Base-by-base conservation (phyloP, 2,329 filamentous ascomycete genomes). In the Geosmithia morbida region DNA sequence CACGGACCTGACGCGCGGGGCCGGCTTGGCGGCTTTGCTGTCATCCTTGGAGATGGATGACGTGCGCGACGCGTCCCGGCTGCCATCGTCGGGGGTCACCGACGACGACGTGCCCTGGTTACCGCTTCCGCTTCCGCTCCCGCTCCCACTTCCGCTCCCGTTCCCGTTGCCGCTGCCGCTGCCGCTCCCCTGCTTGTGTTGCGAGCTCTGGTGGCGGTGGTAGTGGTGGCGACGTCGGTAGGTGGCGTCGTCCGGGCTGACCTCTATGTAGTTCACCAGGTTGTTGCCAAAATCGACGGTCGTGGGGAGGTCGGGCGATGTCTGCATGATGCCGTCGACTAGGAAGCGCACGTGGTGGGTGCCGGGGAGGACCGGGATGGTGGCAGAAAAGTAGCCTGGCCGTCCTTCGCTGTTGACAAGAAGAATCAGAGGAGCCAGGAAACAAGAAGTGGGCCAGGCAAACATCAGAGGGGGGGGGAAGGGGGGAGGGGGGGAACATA, bases 251-350 rank as follows among this genome's bases (percentile, higher is more conserved):
- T 88, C 83, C 37, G 86, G 79, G 56, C 77, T 86, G 51, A 97
- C 85, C 68, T 98, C 92, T 59, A 98, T 87, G 62, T 97, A 98
- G 66, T 98, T 98, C 65, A 98, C 90, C 17, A 98, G 73, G 60
- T 95, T 94, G 67, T 97, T 97, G 53, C 88, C 94, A 62, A 94
- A 96, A 63, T 98, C 92, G 49, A 98, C 92, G 2, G 92, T 94
- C 0, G 92, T 97, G 14, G 92, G 90, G 48, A 96, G 72, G 53
- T 85, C 79, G 50, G 85, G 81, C 16, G 87, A 92, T 14, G 88
- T 92, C 60, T 83, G 79, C 87, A 96, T 95, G 58, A 90, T 83
- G 49, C 85, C 86, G 66, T 97, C 90, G 46, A 96, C 88, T 54
- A 98, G 76, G 67, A 97, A 98, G 59, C 94, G 90, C 58, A 98